A percentile compares a stretch with the other conserved stretches of the same genome.
phyloP scores from a whole-genome alignment of 2,329 filamentous ascomycete genomes.

The Hymenotorrendiella dingleyae region DNA sequence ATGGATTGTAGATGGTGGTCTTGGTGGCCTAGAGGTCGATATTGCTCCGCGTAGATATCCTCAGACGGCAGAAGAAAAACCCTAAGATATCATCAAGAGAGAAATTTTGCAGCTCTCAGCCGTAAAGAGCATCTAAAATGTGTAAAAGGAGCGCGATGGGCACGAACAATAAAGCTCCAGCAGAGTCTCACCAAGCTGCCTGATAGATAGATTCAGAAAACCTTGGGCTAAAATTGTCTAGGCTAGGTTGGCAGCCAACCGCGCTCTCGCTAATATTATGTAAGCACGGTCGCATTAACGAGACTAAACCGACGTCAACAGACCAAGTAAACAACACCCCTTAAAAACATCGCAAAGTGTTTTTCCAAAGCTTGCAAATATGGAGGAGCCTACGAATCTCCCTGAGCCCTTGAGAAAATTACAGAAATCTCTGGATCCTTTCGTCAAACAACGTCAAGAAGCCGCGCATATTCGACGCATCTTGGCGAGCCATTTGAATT shows the following conservation, averaged over 20 bases:
- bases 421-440: conserved; percentile 43
- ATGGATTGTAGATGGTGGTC: conserved; percentile 11
- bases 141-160: conserved; percentile 1
- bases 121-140: neutral
- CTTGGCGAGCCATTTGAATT: conserved; percentile 47
- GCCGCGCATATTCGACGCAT: conserved; percentile 50
- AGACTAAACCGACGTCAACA: neutral
- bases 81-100: conserved; percentile 5
- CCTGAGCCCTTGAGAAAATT: conserved; percentile 36
- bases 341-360: neutral
- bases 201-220: conserved; percentile 1
- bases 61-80: conserved; percentile 5
- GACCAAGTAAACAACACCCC: neutral
- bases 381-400: conserved; percentile 18
- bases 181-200: neutral
- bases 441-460: conserved; percentile 52
- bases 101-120: neutral
- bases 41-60: neutral
- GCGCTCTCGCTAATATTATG: neutral
- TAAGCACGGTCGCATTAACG: conserved; percentile 1
- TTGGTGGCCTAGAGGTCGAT: neutral
- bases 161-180: neutral
- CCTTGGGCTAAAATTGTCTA: neutral
- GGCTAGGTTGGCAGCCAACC: neutral
- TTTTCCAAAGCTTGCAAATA: conserved; percentile 4